These are phyloP conservation scores for Suillus subaureus DNA, from an alignment of 768 basidiomycete genomes.

Conservation along the genomic window DNA sequence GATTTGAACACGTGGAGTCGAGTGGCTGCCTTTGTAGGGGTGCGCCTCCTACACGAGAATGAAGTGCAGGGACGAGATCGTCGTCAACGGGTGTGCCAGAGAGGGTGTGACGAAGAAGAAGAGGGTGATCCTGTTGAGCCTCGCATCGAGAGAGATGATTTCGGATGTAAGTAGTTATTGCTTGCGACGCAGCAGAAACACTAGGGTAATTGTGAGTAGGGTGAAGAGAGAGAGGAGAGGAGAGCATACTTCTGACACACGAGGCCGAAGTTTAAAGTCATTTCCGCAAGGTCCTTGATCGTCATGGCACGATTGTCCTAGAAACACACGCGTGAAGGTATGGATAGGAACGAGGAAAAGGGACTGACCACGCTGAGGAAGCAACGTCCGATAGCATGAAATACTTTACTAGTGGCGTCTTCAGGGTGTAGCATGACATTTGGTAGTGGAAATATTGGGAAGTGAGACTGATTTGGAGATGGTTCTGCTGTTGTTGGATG, in stretches of 20 bases:
- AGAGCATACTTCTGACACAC: constrained; percentile 72
- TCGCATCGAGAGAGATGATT: constrained; percentile 74
- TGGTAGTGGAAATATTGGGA: constrained; percentile 58
- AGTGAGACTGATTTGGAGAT: constrained; percentile 17
- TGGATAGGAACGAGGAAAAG: constrained; percentile 13
- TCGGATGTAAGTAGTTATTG: constrained; percentile 82
- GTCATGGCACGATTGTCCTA: constrained; percentile 85
- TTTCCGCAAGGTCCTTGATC: constrained; percentile 82
- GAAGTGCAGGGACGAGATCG: constrained; percentile 68
- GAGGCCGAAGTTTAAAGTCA: constrained; percentile 63
- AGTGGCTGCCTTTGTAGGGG: constrained; percentile 38
- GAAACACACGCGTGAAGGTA: constrained; percentile 6
- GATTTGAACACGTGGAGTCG: constrained; percentile 14
- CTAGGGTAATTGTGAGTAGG: constrained; percentile 37
- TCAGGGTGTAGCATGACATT: constrained; percentile 72
- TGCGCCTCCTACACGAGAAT: constrained; percentile 72
- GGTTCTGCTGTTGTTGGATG: constrained; percentile 22
- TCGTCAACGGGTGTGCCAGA: constrained; percentile 76
- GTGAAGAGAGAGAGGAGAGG: constrained; percentile 17
- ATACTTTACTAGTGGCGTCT: constrained; percentile 71
- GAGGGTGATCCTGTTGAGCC: constrained; percentile 67
- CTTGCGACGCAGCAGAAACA: constrained; percentile 77
- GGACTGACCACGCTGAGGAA: constrained; percentile 71
- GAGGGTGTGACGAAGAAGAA: constrained; percentile 70
- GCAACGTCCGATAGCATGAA: constrained; percentile 70